phyloP scores from a whole-genome alignment of 495 filamentous ascomycete species.

The Penicillium atrosanguineum region DNA sequence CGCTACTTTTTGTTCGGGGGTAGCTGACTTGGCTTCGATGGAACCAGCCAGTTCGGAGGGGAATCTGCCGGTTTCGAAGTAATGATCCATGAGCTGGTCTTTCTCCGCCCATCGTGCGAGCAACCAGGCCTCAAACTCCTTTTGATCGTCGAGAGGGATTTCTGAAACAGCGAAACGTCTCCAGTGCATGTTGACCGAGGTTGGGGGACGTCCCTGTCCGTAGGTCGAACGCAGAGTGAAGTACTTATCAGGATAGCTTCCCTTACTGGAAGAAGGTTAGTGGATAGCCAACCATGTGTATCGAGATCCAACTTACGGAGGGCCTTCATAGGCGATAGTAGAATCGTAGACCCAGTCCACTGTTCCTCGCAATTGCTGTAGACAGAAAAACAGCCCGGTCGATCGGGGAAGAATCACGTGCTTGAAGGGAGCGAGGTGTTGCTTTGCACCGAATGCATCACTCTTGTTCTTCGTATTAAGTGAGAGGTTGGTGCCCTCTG shows the following conservation, averaged over 20 bases:
- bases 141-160: slow-evolving; percentile 58
- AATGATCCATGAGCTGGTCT: slow-evolving; percentile 58
- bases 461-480: slow-evolving; percentile 56
- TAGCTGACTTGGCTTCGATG: slow-evolving; percentile 37
- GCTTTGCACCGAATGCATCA: slow-evolving; percentile 55
- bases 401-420: slow-evolving; percentile 61
- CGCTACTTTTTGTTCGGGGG: slow-evolving; percentile 30
- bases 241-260: slow-evolving; percentile 61
- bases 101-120: slow-evolving; percentile 61
- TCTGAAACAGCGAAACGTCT: slow-evolving; percentile 55
- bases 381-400: slow-evolving; percentile 62
- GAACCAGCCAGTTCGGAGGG: slow-evolving; percentile 54
- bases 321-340: slow-evolving; percentile 66
- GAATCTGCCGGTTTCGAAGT: slow-evolving; percentile 56
- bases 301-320: slow-evolving; percentile 50
- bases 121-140: slow-evolving; percentile 59
- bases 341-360: slow-evolving; percentile 69
- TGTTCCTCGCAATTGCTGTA: slow-evolving; percentile 58
- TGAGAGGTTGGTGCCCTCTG: slow-evolving; percentile 66
- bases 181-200: slow-evolving; percentile 72
- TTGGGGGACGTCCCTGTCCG: slow-evolving; percentile 63
- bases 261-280: slow-evolving; percentile 38
- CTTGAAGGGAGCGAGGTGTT: slow-evolving; percentile 47
- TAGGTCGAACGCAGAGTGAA: slow-evolving; percentile 65
- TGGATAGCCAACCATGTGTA: slow-evolving; percentile 3